Evolutionary conservation across 164 flowering plant genomes (phyloP).

Genomic region (Pachysandra terminalis): DNA sequence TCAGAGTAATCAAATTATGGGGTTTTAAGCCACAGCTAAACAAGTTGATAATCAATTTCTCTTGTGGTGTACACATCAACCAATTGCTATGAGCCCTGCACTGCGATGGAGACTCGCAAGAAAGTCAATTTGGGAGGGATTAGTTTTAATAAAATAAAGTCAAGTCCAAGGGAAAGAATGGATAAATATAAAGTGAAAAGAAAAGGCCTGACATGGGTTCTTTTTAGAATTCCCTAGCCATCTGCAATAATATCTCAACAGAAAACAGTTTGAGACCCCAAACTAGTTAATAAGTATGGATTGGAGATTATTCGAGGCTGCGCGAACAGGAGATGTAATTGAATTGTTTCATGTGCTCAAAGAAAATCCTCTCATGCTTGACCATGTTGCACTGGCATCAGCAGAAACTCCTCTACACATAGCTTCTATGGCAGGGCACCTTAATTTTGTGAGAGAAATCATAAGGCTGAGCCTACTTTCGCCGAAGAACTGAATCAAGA

Average conservation of each 20-base stretch:
- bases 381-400: not conserved
- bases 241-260: not conserved
- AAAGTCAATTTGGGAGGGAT: too few species aligned
- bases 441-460: not conserved
- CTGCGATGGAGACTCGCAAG: too few species aligned
- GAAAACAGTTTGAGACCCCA: not conserved
- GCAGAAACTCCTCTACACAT: constrained; percentile 10
- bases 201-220: too few species aligned
- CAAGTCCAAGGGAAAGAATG: too few species aligned
- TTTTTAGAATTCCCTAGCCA: too few species aligned
- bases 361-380: constrained; percentile 6
- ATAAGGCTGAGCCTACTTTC: not conserved
- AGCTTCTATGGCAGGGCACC: not conserved
- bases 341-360: not conserved
- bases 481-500: not conserved
- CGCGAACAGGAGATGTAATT: not conserved
- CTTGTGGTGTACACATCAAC: too few species aligned
- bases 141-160: too few species aligned
- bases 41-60: too few species aligned
- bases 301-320: not conserved
- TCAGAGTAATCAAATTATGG: too few species aligned
- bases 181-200: too few species aligned
- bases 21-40: too few species aligned
- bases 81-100: too few species aligned
- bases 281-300: not conserved